Evolutionary conservation across 768 basidiomycete species (phyloP), one percentile per base, ranked within the genome.

Genomic region (Trametes gibbosa): DNA sequence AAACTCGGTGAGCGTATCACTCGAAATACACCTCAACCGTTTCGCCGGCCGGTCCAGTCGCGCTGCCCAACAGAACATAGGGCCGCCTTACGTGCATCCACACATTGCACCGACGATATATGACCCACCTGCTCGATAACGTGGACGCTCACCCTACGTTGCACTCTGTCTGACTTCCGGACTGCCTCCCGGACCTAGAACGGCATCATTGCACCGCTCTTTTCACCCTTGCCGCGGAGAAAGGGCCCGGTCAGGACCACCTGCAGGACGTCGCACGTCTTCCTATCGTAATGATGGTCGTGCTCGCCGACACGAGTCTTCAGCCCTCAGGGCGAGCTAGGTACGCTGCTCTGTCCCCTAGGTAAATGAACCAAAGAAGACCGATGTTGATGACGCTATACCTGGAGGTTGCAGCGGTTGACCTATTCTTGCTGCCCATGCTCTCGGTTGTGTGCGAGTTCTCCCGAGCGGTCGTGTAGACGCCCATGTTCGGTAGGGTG

Each of bases 281-380:
- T 45, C 48, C 13, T 60, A 53, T 46, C 59, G 59, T 60, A 54
- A 60, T 60, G 47, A 54, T 43, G 14, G 45, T 43, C 59, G 45
- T 51, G 35, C 41, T 43, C 29, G 17, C 46, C 46, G 27, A 29
- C 58, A 59, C 24, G 58, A 49, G 58, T 40, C 19, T 48, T 24
- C 50, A 47, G 50, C 29, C 29, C 29, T 5, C 29, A 32, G 29
- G 29, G 29, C 43, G 29, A 13, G 39, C 9, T 27, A 53, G 39
- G 27, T 35, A 25, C 39, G 47, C 47, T 53, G 21, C 47, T 29
- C 39, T 47, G 21, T 40, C 39, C 29, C 21, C 53, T 35, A 16
- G 23, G 34, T n/a, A 37, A 39, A 50, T 50, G 50, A 50, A 25
- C 25, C 34, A 32, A 32, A 10, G 23, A 37, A 21, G 34, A 24